Base-by-base conservation (phyloP, 495 filamentous ascomycete genomes). In the Podospora conica region DNA sequence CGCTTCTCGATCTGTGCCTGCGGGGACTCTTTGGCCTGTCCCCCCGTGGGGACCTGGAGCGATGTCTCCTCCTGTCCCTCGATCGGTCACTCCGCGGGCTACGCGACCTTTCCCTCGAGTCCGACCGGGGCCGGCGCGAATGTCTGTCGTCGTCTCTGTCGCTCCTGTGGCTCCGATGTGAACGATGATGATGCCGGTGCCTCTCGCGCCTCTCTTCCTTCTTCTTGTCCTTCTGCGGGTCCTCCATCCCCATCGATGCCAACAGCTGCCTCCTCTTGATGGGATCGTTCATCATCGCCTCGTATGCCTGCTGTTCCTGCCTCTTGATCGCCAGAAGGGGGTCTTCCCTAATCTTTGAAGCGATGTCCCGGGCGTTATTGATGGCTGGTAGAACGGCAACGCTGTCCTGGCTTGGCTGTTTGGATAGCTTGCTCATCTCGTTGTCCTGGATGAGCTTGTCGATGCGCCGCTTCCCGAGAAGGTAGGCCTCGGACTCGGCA, bases 401-500 rank as follows among this genome's bases (percentile, higher is more conserved):
- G 25, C 81, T 83, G 25, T 88, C 84, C 62, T 87, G 78, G 27
- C 85, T 84, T n/a, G 90, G 84, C n/a, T 86, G 82, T 79, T 96
- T 97, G 75, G 89, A 86, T 66, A 97, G 77, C 68, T 88, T 90
- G 78, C 93, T 87, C 65, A 85, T 84, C 55, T 94, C 91, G 48
- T 88, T 86, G 53, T 90, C 91, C 76, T 93, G 95, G 63, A 96
- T 84, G n/a, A 98, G 76, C 6, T 90, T 84, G 79, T 97, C 93
- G 71, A 98, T 91, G 10, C 95, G 84, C 57, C 95, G 82, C 79
- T 97, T 98, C 12, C 95, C 95, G 18, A 98, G 83, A 8, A 98
- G 77, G 73, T 96, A 98, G 9, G 90, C 92, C 70, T 98, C 95
- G 84, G 90, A 92, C 77, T 98, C 96, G 74, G 96, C 93, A 0